Percentiles rank a stretch among this genome's conserved stretches.
These are phyloP conservation scores for Dendrobium officinale DNA, from an alignment of 106 monocot species.

Conservation along the genomic window DNA sequence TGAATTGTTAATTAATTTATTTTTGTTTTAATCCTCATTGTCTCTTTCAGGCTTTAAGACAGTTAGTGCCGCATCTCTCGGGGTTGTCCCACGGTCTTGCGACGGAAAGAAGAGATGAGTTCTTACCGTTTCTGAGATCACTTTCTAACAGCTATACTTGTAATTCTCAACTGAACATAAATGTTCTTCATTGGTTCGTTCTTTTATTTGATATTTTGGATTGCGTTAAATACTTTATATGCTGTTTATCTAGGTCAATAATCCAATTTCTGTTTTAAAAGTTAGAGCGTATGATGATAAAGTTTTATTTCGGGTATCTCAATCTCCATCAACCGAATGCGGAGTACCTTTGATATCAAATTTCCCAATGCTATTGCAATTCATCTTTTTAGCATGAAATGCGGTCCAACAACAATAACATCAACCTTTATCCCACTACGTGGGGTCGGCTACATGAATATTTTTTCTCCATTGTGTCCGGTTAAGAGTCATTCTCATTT, in stretches of 20 bases:
- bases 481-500: too few species aligned
- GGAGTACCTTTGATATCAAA: too few species aligned
- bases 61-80: background rate
- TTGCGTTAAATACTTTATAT: background rate
- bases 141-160: background rate
- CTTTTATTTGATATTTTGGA: background rate
- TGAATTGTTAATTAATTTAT: background rate
- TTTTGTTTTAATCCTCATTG: background rate
- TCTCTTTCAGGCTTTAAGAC: background rate
- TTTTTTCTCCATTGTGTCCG: too few species aligned
- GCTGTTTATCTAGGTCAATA: background rate
- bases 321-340: background rate
- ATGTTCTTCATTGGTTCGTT: background rate
- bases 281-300: background rate
- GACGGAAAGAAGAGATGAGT: background rate
- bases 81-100: background rate
- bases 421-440: too few species aligned
- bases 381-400: too few species aligned
- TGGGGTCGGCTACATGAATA: too few species aligned
- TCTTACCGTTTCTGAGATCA: background rate
- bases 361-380: too few species aligned
- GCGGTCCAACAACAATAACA: too few species aligned
- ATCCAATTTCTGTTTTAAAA: background rate
- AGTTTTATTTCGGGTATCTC: background rate
- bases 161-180: background rate